Conservation (phyloP, 2,329 filamentous ascomycete species). For the Xylariaceae sp. region DNA sequence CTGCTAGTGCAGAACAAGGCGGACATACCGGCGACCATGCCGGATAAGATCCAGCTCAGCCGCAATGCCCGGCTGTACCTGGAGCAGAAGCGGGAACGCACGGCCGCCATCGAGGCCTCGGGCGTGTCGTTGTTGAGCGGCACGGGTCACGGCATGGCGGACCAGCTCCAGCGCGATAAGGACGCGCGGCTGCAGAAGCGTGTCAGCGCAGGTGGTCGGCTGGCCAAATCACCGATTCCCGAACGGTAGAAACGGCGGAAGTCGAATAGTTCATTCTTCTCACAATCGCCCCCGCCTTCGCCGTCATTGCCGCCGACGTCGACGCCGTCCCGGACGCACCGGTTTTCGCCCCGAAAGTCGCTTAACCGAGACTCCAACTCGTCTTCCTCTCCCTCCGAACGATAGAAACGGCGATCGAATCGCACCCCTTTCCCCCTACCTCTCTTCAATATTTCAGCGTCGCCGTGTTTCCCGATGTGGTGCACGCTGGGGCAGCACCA, state of each 20-base stretch:
- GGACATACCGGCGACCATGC: slow-evolving; percentile 68
- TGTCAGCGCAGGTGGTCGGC: slow-evolving; percentile 68
- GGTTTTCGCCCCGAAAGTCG: slow-evolving; percentile 21
- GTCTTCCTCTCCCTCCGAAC: slow-evolving; percentile 27
- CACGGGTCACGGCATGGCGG: slow-evolving; percentile 34
- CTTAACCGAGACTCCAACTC: slow-evolving; percentile 20
- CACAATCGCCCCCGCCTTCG: slow-evolving; percentile 17
- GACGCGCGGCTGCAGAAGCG: slow-evolving; percentile 69
- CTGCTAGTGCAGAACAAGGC: slow-evolving; percentile 90
- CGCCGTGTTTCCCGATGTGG: slow-evolving; percentile 23
- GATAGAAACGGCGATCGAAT: slow-evolving; percentile 32
- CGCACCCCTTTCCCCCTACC: slow-evolving; percentile 26
- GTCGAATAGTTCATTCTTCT: slow-evolving; percentile 23
- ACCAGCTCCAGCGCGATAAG: slow-evolving; percentile 55
- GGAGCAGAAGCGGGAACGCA: slow-evolving; percentile 63
- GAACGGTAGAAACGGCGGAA: slow-evolving; percentile 39
- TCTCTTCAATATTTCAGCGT: slow-evolving; percentile 24
- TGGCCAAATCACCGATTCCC: slow-evolving; percentile 60
- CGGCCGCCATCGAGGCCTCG: slow-evolving; percentile 36
- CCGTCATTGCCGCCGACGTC: slow-evolving; percentile 11
- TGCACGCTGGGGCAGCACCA: slow-evolving; percentile 18
- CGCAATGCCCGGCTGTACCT: slow-evolving; percentile 76
- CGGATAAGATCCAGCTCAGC: slow-evolving; percentile 81
- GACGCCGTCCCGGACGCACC: slow-evolving; percentile 15
- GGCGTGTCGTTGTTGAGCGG: slow-evolving; percentile 48